Evolutionary conservation across 306 rosid species (phyloP).

Genomic region (Erythrophleum fordii): DNA sequence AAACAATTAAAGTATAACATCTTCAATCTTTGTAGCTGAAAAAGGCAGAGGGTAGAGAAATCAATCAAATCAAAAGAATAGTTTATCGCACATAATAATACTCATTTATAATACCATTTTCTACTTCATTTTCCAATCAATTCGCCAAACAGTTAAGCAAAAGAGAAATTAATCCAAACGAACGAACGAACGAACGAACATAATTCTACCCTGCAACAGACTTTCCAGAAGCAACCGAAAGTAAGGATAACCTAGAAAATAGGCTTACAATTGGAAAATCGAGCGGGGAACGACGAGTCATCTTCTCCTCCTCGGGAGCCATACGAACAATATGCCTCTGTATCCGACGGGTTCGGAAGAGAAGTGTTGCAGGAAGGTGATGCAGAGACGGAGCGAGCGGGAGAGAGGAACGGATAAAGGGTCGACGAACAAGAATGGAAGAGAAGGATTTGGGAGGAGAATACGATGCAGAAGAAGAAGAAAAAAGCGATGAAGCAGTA

Average conservation of each 20-base stretch:
- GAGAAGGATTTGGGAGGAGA: constrained; percentile 28
- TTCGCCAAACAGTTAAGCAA: background rate
- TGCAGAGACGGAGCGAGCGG: background rate
- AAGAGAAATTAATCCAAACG: background rate
- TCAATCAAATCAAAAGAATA: background rate
- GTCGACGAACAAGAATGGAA: constrained; percentile 10
- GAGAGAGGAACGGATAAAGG: constrained; percentile 24
- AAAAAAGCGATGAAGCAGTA: background rate
- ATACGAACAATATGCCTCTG: constrained; percentile 62
- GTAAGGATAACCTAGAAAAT: background rate
- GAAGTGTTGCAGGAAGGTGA: background rate
- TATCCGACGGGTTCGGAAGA: constrained; percentile 23
- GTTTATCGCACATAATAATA: background rate
- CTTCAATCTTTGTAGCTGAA: background rate
- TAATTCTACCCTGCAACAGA: no score
- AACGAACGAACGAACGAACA: background rate
- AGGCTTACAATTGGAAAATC: constrained; percentile 74
- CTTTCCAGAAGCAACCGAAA: background rate
- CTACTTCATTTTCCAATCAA: background rate
- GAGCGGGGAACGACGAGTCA: constrained; percentile 86
- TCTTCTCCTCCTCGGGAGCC: constrained; percentile 88
- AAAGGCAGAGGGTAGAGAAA: background rate
- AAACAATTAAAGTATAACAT: background rate
- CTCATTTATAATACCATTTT: background rate
- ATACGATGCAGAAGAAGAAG: constrained; percentile 30